Evolutionary conservation across 441 rosid genomes (phyloP).

Genomic region (Adansonia rubrostipa): DNA sequence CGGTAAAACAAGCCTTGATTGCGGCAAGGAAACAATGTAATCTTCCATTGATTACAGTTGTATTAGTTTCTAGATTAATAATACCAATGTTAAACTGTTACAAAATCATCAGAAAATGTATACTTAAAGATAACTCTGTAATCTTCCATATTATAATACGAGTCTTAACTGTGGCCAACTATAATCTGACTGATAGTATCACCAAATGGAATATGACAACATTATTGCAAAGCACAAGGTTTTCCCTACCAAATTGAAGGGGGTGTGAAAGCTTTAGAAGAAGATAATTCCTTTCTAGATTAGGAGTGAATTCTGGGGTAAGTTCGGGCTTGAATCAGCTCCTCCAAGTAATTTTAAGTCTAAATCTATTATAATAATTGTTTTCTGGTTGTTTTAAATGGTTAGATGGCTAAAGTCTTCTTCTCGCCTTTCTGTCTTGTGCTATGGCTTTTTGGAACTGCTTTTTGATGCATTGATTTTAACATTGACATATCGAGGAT

Average conservation of each 20-base stretch:
- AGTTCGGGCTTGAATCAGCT: too few relatives aligned
- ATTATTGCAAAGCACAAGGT: constrained; percentile 11
- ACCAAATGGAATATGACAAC: not conserved
- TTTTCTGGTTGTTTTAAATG: not conserved
- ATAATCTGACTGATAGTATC: not conserved
- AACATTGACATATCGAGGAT: constrained; percentile 24
- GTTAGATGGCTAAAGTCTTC: constrained; percentile 38
- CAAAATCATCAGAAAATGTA: too few relatives aligned
- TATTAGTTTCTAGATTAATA: too few relatives aligned
- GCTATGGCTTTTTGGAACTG: constrained; percentile 22
- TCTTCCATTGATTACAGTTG: too few relatives aligned
- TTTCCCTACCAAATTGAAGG: not conserved
- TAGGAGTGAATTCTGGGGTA: not conserved
- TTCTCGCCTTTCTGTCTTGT: constrained; percentile 25
- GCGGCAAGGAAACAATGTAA: too few relatives aligned
- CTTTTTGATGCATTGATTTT: constrained; percentile 20
- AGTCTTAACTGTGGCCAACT: constrained; percentile 15
- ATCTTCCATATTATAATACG: not conserved
- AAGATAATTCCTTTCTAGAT: not conserved
- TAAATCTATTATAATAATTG: not conserved
- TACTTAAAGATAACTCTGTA: not conserved
- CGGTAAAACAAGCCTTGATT: not conserved
- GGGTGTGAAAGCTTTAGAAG: too few relatives aligned
- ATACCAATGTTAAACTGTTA: too few relatives aligned
- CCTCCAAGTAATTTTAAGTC: not conserved